Percentiles rank a stretch among this genome's conserved stretches.
Conservation (phyloP, 2,329 filamentous ascomycete genomes). For the Penicillium sp. region DNA sequence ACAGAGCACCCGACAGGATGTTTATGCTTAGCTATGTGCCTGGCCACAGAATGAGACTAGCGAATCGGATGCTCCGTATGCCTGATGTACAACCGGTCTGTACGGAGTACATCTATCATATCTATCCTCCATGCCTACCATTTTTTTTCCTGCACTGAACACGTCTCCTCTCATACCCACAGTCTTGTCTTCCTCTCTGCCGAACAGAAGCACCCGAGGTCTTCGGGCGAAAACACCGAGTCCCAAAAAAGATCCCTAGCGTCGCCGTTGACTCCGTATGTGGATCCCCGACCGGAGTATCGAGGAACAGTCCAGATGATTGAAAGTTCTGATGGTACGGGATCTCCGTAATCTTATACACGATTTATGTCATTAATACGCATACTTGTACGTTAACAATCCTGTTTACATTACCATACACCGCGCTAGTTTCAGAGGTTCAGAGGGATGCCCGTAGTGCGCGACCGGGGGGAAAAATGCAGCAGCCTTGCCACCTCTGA, state of each 20-base stretch:
- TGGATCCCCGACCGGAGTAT: constrained; percentile 20
- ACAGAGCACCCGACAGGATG: not conserved
- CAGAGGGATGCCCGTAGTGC: constrained; percentile 28
- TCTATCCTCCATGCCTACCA: not conserved
- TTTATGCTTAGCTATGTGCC: constrained; percentile 1
- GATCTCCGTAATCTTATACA: not conserved
- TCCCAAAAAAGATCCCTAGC: constrained; percentile 31
- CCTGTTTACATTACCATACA: not conserved
- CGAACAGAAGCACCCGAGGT: constrained; percentile 16
- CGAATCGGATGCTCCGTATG: constrained; percentile 4
- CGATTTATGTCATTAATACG: not conserved
- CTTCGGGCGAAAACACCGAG: constrained; percentile 28
- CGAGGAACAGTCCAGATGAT: constrained; percentile 10
- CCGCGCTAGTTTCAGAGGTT: constrained; percentile 10
- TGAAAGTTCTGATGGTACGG: not conserved
- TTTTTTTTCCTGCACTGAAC: too few relatives aligned
- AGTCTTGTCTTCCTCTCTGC: not conserved
- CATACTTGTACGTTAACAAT: not conserved
- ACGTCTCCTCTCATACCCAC: not conserved
- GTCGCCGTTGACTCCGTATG: constrained; percentile 23
- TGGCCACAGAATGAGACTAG: not conserved
- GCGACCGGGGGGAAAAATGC: constrained; percentile 21
- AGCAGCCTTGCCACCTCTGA: constrained; percentile 25
- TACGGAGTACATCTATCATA: not conserved
- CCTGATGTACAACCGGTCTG: not conserved